Evolutionary conservation across 2,329 filamentous ascomycete genomes (phyloP), one percentile per base, ranked within the genome.

Genomic region (Scopulariopsis brevicaulis): DNA sequence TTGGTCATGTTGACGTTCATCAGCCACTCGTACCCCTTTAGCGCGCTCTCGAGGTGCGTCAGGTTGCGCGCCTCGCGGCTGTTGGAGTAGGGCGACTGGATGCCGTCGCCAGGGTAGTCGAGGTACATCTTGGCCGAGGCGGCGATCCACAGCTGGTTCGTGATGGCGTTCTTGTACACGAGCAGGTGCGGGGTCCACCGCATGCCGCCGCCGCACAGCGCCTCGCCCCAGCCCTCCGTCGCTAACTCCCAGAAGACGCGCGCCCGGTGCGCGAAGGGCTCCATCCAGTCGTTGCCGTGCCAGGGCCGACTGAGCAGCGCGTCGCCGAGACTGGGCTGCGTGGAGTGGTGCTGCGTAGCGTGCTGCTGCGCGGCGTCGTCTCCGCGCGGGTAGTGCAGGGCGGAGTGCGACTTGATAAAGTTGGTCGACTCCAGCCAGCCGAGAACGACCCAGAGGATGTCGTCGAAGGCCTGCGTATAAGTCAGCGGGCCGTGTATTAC

Each of bases 141-240:
- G 0, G 92, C 80, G 60, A 96, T 89, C 72, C 82, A 96, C 1
- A 96, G 80, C 68, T 96, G 84, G 66, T 96, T 96, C 34, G 93
- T 97, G 65, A 97, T 95, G 62, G 93, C 90, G 66, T 97, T 97
- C 68, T 96, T 97, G 75, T 96, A 97, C 0, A 91, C 90, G 46
- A 79, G 71, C 32, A 93, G 73, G 40, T 83, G 81, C 2, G 90
- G 90, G 63, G 89, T 95, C 93, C 93, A 97, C 15, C 84, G 81
- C 88, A 97, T 95, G 52, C 93, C 93, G 24, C 93, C 93, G 4
- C 81, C 81, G 65, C 93, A 97, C 5, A 96, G 79, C 25, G 77
- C 78, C 24, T 82, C 87, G 66, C 95, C 88, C 90, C 92, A 97
- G 5, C 93, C 90, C 12, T 79, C 74, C 5, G 83, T 79, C 5